Evolutionary conservation across 305 asterid species (phyloP).

Genomic region (Fraxinus latifolia): DNA sequence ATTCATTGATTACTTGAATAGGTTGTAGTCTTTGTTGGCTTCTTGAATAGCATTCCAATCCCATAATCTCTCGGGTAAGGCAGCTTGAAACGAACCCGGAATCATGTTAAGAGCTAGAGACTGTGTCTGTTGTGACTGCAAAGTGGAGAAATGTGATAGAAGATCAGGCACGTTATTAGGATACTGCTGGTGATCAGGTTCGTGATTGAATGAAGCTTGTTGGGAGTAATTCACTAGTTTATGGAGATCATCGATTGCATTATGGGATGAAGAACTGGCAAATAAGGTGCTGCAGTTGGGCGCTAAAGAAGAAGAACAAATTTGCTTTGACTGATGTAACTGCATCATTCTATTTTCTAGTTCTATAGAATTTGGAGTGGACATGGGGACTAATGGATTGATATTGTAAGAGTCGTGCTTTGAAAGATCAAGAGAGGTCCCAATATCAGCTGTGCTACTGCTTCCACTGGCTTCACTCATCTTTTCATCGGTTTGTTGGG

Average conservation of each 20-base stretch:
- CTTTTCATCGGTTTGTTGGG: conserved; percentile 26
- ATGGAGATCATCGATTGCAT: conserved; percentile 51
- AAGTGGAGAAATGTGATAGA: conserved; percentile 28
- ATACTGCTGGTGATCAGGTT: conserved; percentile 17
- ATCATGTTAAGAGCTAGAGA: conserved; percentile 14
- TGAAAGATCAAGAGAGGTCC: conserved; percentile 43
- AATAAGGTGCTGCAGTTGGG: conserved; percentile 19
- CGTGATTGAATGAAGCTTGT: conserved; percentile 24
- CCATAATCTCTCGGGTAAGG: conserved; percentile 59
- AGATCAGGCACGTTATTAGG: conserved; percentile 26
- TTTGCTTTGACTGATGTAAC: conserved; percentile 21
- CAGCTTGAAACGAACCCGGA: conserved; percentile 33
- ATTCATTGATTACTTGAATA: conserved; percentile 42
- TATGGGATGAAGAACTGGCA: conserved; percentile 26
- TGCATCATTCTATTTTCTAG: conserved; percentile 3
- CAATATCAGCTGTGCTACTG: conserved; percentile 37
- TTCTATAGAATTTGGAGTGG: conserved; percentile 11
- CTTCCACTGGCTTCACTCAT: conserved; percentile 43
- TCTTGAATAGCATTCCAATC: conserved; percentile 60
- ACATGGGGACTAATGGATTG: conserved; percentile 27
- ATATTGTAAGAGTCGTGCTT: conserved; percentile 30
- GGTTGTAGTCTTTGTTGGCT: conserved; percentile 45
- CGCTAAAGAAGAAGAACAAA: not conserved
- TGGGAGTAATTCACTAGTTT: conserved; percentile 42
- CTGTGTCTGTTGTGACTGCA: conserved; percentile 32